phyloP scores from a whole-genome alignment of 2,329 filamentous ascomycete species.

The Ceratocystis albifundus region DNA sequence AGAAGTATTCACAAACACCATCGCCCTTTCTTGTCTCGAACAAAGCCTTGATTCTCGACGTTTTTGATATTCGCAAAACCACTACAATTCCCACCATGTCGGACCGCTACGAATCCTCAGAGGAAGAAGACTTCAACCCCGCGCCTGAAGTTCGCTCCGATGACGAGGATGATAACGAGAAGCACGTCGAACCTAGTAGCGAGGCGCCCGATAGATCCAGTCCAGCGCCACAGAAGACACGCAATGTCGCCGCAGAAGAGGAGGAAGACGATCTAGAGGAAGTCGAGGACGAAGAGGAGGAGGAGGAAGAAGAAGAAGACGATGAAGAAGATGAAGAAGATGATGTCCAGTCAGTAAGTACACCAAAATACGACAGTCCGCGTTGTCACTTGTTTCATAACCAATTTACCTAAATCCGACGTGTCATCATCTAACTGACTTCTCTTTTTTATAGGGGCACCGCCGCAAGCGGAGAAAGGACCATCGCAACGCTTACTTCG shows the following conservation, averaged over 20 bases:
- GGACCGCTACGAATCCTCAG: slow-evolving; percentile 42
- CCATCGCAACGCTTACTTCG: slow-evolving; percentile 75
- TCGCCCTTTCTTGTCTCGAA: too few relatives aligned
- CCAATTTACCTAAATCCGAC: neutral
- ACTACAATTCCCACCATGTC: slow-evolving; percentile 15
- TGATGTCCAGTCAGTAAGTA: slow-evolving; percentile 54
- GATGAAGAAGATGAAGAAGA: slow-evolving; percentile 40
- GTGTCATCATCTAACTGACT: neutral
- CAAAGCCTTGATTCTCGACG: too few relatives aligned
- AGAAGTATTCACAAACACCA: too few relatives aligned
- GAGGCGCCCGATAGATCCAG: slow-evolving; percentile 20
- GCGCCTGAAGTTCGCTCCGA: slow-evolving; percentile 62
- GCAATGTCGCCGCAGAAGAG: slow-evolving; percentile 14
- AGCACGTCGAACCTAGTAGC: slow-evolving; percentile 27
- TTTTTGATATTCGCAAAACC: neutral
- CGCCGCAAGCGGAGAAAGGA: slow-evolving; percentile 73
- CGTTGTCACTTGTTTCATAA: too few relatives aligned
- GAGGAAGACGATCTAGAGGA: slow-evolving; percentile 22
- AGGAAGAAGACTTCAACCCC: slow-evolving; percentile 86
- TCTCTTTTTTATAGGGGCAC: slow-evolving; percentile 38
- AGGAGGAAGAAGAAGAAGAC: slow-evolving; percentile 30
- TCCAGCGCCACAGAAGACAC: slow-evolving; percentile 17
- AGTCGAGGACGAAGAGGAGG: slow-evolving; percentile 29
- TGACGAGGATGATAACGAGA: slow-evolving; percentile 44
- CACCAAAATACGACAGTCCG: too few relatives aligned